Base-by-base conservation (phyloP, 495 filamentous ascomycete species). In the Gamarada debralockiae region DNA sequence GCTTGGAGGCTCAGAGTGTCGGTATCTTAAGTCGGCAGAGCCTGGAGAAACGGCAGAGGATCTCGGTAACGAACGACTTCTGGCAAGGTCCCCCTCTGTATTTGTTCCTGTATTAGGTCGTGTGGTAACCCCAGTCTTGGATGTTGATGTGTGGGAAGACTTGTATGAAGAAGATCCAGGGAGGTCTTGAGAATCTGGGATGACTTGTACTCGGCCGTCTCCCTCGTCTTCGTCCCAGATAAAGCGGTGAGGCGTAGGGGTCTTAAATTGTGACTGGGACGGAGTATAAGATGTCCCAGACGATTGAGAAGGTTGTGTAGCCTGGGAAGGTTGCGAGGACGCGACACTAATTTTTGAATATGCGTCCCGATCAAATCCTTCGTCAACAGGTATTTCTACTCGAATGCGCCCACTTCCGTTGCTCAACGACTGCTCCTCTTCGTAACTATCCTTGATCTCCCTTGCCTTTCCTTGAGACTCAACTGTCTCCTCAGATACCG, bases 401-500 rank as follows among this genome's bases (percentile, higher is more conserved):
- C 15, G 24, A 2, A 42, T 29, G 0, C 34, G 17, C 6, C 21
- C 40, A 7, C 17, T 23, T 23, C 40, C 18, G 18, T 23, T 18
- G 22, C 50, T 55, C 18, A 41, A 37, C 13, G 44, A 4, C 38
- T 47, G 23, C 7, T 56, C 52, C n/a, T 62, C 53, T 49, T 63
- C 56, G 57, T 57, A 63, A 17, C 57, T 63, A 58, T 63, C 60
- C 41, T 57, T 50, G 17, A 60, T 58, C 31, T 60, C 57, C 2
- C 12, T 46, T 3, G n/a, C 7, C 6, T 17, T 24, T 5, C 12
- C 34, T 44, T 46, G 18, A 4, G 18, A 15, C 5, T 34, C 33
- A 15, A 50, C 17, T 3, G 18, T 31, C 43, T 53, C 49, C 37
- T 50, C 43, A 14, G 37, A 54, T 18, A 47, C 58, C 2, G 49